Base-by-base conservation (phyloP, 1,284 basidiomycete species). In the Ustilago sp. region DNA sequence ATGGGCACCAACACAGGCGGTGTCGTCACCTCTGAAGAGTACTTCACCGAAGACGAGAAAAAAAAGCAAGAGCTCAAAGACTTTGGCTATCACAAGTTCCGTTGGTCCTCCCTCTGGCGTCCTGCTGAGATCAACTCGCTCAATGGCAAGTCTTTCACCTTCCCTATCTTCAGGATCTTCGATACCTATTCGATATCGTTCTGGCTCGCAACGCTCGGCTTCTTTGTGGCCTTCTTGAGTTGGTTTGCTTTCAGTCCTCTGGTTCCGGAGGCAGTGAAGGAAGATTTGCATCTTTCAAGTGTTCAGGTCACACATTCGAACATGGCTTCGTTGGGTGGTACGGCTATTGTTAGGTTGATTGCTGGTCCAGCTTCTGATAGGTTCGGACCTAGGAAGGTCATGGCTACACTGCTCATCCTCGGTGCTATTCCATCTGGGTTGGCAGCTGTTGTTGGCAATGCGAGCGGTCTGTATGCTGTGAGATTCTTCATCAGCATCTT, bases 241-340 rank as follows among this genome's bases (percentile, higher is more conserved):
- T 92, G 91, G 91, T 92, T 91, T 70, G 90, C 90, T 0, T 91
- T 91, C 80, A 87, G 90, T 17, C 90, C 90, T 0, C 87, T 92
- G 11, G 88, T 91, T 51, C 89, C 90, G 0, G 90, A 91, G 45
- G 90, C 89, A 5, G 90, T 92, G 83, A 89, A 88, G 68, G 76
- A 80, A 7, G 91, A 92, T 80, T 87, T 92, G 60, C 84, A 88
- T 1, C 84, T 91, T 17, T 89, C 89, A 3, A 69, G 86, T 15
- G 85, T 83, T 3, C 87, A 90, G 82, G 85, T 90, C 38, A 87
- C 87, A 32, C 90, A 91, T 81, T 90, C 90, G 2, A 91, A 91
- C 78, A 88, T 92, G 61, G 83, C 90, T 58, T 89, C 90, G 1
- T 85, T 91, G 1, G 87, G 86, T 39, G 89, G 90, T 0, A 91